These are phyloP conservation scores for Leccinum variicolor DNA, from an alignment of 768 basidiomycete species.

Conservation along the genomic window DNA sequence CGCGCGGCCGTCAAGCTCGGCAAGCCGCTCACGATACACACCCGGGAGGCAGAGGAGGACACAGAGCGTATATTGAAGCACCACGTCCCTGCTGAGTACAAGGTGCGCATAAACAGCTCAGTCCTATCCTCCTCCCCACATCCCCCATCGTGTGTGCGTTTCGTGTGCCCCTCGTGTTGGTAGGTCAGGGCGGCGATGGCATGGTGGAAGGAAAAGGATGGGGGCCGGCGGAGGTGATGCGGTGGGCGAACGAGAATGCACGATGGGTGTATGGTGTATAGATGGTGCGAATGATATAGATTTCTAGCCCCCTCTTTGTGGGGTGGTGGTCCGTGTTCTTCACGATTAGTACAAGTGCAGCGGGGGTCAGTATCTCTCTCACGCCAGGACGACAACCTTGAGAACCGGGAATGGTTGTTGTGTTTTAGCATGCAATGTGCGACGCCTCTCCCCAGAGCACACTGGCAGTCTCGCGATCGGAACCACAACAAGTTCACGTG, in stretches of 20 bases:
- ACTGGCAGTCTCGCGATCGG: too few relatives aligned
- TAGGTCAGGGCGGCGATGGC: slow-evolving; percentile 14
- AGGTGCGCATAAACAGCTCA: slow-evolving; percentile 34
- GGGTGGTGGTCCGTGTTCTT: too few relatives aligned
- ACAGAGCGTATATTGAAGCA: slow-evolving; percentile 74
- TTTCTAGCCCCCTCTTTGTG: not conserved
- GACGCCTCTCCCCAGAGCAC: too few relatives aligned
- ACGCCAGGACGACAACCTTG: too few relatives aligned
- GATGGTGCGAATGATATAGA: not conserved
- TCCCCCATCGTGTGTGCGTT: not conserved
- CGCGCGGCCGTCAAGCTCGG: slow-evolving; percentile 59
- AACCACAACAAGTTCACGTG: too few relatives aligned
- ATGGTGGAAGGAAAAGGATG: slow-evolving; percentile 26
- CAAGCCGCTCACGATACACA: slow-evolving; percentile 85
- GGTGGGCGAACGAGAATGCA: slow-evolving; percentile 62
- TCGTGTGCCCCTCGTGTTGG: not conserved
- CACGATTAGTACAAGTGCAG: too few relatives aligned
- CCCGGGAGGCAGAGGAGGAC: slow-evolving; percentile 82
- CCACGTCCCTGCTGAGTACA: slow-evolving; percentile 70
- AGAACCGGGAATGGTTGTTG: too few relatives aligned
- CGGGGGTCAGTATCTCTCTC: too few relatives aligned
- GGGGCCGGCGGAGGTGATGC: slow-evolving; percentile 57
- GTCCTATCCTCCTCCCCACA: not conserved
- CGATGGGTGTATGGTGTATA: slow-evolving; percentile 50
- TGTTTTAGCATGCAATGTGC: too few relatives aligned